phyloP scores from a whole-genome alignment of 768 basidiomycete species.

The Pulveroboletus sp. region DNA sequence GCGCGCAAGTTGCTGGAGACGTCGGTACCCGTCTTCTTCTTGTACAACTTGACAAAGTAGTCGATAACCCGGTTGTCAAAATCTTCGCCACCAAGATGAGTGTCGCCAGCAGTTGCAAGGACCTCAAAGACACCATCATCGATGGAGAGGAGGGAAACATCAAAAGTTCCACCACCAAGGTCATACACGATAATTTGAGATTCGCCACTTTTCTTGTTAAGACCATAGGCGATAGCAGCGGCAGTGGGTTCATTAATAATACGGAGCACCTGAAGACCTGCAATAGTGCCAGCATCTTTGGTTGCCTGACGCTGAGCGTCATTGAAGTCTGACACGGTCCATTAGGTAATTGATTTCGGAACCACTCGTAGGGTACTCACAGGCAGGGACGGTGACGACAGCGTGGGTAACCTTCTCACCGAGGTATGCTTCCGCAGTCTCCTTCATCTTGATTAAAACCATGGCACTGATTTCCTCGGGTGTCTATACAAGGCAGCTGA shows the following conservation, averaged over 20 bases:
- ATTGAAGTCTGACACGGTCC: constrained; percentile 80
- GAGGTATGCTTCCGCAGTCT: constrained; percentile 97
- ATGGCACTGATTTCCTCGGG: constrained; percentile 95
- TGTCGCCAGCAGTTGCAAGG: constrained; percentile 88
- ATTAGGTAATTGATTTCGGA: not conserved
- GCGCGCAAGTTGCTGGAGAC: constrained; percentile 75
- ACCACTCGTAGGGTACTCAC: constrained; percentile 37
- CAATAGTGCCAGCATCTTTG: constrained; percentile 95
- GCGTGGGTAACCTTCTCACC: constrained; percentile 95
- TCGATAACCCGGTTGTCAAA: constrained; percentile 93
- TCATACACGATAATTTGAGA: constrained; percentile 97
- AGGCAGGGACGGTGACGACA: constrained; percentile 96
- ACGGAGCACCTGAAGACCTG: constrained; percentile 91
- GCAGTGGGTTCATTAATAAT: constrained; percentile 98
- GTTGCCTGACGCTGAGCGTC: constrained; percentile 99
- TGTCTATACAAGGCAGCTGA: constrained; percentile 42
- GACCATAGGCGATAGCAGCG: constrained; percentile 96
- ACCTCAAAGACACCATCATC: constrained; percentile 93
- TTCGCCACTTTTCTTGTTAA: constrained; percentile 93
- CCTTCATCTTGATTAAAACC: constrained; percentile 97
- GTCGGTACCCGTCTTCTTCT: constrained; percentile 88
- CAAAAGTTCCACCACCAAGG: constrained; percentile 97
- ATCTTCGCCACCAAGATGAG: constrained; percentile 93
- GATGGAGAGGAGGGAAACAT: constrained; percentile 93
- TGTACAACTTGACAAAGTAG: constrained; percentile 84